phyloP scores from a whole-genome alignment of 768 basidiomycete genomes.

The Rhodotorula sphaerocarpa region DNA sequence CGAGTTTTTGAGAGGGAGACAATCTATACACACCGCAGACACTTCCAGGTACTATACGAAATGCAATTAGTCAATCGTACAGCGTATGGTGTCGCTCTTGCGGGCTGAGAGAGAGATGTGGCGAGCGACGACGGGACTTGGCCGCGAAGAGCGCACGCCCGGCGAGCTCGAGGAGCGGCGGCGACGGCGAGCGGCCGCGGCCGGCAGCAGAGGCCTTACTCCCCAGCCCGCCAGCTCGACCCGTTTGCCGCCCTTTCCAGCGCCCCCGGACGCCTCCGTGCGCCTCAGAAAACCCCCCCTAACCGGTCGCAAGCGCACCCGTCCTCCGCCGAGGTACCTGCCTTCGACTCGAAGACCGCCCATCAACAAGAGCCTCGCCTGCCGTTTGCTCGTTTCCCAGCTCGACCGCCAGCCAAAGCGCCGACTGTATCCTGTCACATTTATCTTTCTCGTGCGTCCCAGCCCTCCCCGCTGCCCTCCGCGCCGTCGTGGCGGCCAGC shows the following conservation, averaged over 20 bases:
- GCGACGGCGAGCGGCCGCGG: not conserved
- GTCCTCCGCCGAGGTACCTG: not conserved
- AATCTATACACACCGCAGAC: no score
- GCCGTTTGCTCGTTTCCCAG: not conserved
- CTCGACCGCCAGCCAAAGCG: slow-evolving; percentile 4
- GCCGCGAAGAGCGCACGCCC: no score
- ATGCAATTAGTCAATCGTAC: no score
- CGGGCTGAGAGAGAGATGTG: no score
- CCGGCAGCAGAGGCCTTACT: not conserved
- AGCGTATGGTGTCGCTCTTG: no score
- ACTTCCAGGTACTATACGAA: no score
- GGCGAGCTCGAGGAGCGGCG: not conserved
- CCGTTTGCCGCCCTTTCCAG: not conserved
- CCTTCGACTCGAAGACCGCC: not conserved
- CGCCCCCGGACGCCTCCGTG: not conserved
- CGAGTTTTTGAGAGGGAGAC: no score
- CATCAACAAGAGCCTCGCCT: not conserved
- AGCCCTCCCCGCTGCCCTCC: not conserved
- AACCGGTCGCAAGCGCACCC: slow-evolving; percentile 7
- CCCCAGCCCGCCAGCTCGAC: not conserved
- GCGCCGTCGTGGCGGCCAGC: not conserved
- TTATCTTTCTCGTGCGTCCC: not conserved
- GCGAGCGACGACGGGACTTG: no score
- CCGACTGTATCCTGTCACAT: not conserved
- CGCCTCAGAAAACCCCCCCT: slow-evolving; percentile 12